Conservation (phyloP, 2,329 filamentous ascomycete species). For the Trichoderma aggressivum region DNA sequence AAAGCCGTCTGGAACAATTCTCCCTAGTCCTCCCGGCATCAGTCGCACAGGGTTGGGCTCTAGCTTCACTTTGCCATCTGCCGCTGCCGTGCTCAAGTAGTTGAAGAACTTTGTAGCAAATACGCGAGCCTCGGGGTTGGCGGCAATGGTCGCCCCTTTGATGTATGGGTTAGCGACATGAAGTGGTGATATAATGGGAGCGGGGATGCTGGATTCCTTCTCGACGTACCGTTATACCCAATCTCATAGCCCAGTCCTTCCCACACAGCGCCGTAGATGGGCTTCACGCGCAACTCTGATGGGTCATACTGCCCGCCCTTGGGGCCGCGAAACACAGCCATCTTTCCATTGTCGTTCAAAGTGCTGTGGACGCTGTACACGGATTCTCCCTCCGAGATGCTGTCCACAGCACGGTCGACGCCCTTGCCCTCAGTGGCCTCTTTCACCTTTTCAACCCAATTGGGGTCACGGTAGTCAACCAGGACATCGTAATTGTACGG, state of each 20-base stretch:
- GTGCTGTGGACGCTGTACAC: slow-evolving; percentile 32
- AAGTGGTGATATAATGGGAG: neutral
- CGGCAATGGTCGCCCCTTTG: slow-evolving; percentile 16
- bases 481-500: slow-evolving; percentile 39
- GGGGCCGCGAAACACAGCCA: slow-evolving; percentile 27
- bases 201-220: neutral
- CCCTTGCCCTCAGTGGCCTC: slow-evolving; percentile 26
- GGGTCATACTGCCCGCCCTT: slow-evolving; percentile 27
- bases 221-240: slow-evolving; percentile 33
- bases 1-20: slow-evolving; percentile 29
- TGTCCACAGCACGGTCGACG: slow-evolving; percentile 37
- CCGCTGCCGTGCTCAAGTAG: slow-evolving; percentile 29
- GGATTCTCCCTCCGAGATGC: slow-evolving; percentile 38
- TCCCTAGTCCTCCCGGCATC: slow-evolving; percentile 33
- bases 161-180: neutral
- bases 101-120: slow-evolving; percentile 37
- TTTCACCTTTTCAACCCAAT: slow-evolving; percentile 34
- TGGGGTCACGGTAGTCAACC: slow-evolving; percentile 36
- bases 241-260: slow-evolving; percentile 40
- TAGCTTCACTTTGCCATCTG: slow-evolving; percentile 13
- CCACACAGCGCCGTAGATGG: slow-evolving; percentile 42
- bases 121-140: slow-evolving; percentile 24
- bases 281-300: slow-evolving; percentile 28
- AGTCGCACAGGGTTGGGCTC: slow-evolving; percentile 31
- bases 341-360: slow-evolving; percentile 26